Evolutionary conservation across 2,329 filamentous ascomycete species (phyloP), one percentile per base, ranked within the genome.

Genomic region (Mycosphaerella sp.): DNA sequence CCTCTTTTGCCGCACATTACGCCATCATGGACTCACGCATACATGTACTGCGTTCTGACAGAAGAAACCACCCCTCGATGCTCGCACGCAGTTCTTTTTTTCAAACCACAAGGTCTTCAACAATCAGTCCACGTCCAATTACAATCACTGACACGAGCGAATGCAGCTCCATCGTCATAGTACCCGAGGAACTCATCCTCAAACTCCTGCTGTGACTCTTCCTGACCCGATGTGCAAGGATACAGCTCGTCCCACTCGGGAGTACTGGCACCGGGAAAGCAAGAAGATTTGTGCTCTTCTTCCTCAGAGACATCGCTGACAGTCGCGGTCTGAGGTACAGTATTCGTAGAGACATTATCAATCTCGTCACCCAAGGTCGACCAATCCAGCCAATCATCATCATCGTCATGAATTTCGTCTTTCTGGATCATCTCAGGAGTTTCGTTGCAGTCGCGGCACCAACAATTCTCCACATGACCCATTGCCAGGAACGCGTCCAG

Each of bases 391-490:
- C 63, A 65, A 10, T 54, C 56, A 31, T 62, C 61, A 29, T 61
- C 59, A 11, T 59, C 51, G 21, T 54, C 46, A 12, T 45, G 41
- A 9, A 52, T 4, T 32, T 56, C 48, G 11, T 59, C 57, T 11
- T 56, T 36, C 10, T 53, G 32, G 3, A 64, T 45, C 7, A 66
- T 45, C 44, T 61, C 58, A 4, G 61, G 61, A 23, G 51, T 47
- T 32, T 64, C 59, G 11, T 55, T 53, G 53, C 62, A 65, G 51
- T 59, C 62, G 11, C 31, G 45, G 50, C 66, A 67, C 62, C 62
- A 64, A 59, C 66, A 68, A 21, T 63, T 58, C 52, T 61, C 57
- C 3, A 59, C 64, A 38, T 67, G 65, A n/a, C 64, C 65, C 56
- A 64, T 57, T 21, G 60, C 60, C 31, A 66, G 52, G 51, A 67